Percentiles rank a stretch among this genome's conserved stretches.
Conservation (phyloP, 202 grass and related monocot species). For the Cymbopogon flexuosus region DNA sequence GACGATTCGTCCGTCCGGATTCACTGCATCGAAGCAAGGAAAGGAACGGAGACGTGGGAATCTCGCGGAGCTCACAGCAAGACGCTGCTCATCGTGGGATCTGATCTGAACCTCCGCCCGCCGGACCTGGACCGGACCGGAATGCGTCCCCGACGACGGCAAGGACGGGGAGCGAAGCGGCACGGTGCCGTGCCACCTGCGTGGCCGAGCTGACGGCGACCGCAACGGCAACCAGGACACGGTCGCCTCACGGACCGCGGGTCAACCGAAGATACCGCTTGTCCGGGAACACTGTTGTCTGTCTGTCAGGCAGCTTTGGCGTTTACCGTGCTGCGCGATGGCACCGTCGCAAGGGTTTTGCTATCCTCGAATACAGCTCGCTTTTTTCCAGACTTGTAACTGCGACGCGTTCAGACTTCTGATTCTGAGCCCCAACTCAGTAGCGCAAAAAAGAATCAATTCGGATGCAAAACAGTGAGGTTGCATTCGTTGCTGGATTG, state of each 20-base stretch:
- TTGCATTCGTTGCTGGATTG: not conserved
- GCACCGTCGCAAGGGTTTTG: too few relatives aligned
- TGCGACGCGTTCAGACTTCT: too few relatives aligned
- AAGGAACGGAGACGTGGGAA: slow-evolving; percentile 1
- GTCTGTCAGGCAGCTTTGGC: too few relatives aligned
- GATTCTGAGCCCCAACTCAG: too few relatives aligned
- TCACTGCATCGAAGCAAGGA: not conserved
- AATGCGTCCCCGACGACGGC: not conserved
- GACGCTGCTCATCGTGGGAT: not conserved
- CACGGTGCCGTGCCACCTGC: not conserved
- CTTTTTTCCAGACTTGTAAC: too few relatives aligned
- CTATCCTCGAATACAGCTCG: too few relatives aligned
- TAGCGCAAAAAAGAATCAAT: not conserved
- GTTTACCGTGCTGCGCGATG: too few relatives aligned
- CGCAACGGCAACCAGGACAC: not conserved
- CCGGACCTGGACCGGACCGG: slow-evolving; percentile 30
- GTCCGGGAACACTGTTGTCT: not conserved
- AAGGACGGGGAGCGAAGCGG: not conserved
- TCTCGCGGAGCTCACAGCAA: not conserved
- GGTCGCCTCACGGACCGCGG: slow-evolving; percentile 14
- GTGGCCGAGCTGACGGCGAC: slow-evolving; percentile 6
- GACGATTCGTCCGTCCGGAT: not conserved
- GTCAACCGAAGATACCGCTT: not conserved
- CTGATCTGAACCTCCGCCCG: not conserved
- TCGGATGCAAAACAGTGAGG: not conserved